Percentiles rank a stretch among this genome's conserved stretches.
Conservation (phyloP, 805 yeast genomes). For the Maudiozyma serrabonitensis region DNA sequence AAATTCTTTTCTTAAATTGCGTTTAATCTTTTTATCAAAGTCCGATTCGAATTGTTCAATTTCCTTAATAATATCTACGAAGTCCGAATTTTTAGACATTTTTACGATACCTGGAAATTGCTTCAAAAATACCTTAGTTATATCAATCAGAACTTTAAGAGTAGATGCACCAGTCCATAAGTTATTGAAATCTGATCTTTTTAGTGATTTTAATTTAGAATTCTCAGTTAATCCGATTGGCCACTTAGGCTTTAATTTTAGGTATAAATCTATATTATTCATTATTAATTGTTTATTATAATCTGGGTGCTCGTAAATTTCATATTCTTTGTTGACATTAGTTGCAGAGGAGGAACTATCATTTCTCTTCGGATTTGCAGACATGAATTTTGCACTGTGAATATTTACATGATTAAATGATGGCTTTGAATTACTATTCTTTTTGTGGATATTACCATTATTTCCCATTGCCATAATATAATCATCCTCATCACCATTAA, state of each 20-base stretch:
- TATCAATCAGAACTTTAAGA: conserved; percentile 12
- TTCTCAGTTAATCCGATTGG: conserved; percentile 22
- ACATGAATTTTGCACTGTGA: neutral
- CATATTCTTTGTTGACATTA: conserved; percentile 10
- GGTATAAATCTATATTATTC: conserved; percentile 12
- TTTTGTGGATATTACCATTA: neutral
- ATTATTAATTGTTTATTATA: conserved; percentile 9
- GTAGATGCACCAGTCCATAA: conserved; percentile 22
- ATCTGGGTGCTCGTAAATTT: conserved; percentile 21
- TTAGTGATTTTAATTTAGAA: conserved; percentile 14
- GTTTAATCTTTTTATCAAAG: conserved; percentile 7
- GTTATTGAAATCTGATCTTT: conserved; percentile 8
- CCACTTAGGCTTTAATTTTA: conserved; percentile 18
- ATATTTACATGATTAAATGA: neutral
- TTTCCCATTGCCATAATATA: neutral
- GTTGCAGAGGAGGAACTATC: neutral
- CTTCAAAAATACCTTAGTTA: conserved; percentile 12
- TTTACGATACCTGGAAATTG: conserved; percentile 20
- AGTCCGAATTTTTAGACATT: conserved; percentile 18
- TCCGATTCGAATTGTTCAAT: conserved; percentile 12
- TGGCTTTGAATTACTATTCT: neutral
- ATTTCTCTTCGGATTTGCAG: neutral
- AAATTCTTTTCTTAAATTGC: conserved; percentile 8
- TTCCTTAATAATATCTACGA: conserved; percentile 9
- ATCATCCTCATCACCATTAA: neutral